Conservation (phyloP, 345 rosid species). For the Salix arbutifolia region DNA sequence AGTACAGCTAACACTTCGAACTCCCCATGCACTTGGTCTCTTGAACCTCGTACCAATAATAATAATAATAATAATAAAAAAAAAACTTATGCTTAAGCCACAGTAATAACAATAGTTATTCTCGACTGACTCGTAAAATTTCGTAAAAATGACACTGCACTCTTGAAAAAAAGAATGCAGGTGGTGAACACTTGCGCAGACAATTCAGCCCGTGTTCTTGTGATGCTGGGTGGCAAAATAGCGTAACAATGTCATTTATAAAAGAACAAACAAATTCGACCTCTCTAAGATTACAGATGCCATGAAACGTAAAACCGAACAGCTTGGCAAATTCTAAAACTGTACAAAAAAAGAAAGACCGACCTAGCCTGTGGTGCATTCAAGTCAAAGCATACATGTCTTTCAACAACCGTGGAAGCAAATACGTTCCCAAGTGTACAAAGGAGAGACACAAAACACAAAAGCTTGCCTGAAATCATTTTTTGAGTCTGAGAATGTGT, state of each 20-base stretch:
- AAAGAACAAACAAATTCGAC: neutral
- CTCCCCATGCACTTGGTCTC: neutral
- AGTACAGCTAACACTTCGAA: neutral
- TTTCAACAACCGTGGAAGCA: neutral
- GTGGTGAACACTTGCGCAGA: neutral
- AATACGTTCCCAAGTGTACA: neutral
- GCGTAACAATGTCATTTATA: neutral
- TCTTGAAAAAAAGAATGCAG: too few species aligned
- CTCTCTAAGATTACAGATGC: neutral
- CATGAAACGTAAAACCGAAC: neutral
- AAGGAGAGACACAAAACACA: neutral
- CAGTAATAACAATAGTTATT: neutral
- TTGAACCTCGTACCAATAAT: neutral
- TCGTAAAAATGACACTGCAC: neutral
- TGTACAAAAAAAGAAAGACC: neutral
- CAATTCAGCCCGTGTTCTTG: neutral
- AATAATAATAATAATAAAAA: too few species aligned
- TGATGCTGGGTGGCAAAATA: neutral
- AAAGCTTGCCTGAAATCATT: conserved; percentile 9
- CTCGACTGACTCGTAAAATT: neutral
- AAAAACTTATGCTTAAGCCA: neutral
- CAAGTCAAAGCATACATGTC: neutral
- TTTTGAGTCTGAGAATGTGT: conserved; percentile 13
- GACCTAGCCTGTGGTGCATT: neutral
- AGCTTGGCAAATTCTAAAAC: neutral